Conservation (phyloP, 805 yeast genomes). For the Kluyveromyces dobzhanskii region DNA sequence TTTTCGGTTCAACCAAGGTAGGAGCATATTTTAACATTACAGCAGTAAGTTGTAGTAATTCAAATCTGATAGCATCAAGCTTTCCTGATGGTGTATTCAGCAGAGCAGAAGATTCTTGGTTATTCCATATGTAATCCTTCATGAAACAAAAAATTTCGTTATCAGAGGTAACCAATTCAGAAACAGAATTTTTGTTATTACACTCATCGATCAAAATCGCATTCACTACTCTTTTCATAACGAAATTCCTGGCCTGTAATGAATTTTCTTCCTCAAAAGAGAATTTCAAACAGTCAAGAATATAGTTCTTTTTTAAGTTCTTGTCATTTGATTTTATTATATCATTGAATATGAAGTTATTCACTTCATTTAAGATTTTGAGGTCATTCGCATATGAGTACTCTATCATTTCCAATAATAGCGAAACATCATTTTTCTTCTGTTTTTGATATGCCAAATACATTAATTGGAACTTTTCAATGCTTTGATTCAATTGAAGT, state of each 20-base stretch:
- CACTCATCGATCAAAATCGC: slow-evolving; percentile 60
- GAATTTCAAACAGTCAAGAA: slow-evolving; percentile 44
- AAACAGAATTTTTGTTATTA: slow-evolving; percentile 38
- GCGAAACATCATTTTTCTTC: slow-evolving; percentile 27
- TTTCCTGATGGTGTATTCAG: slow-evolving; percentile 48
- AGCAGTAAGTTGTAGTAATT: slow-evolving; percentile 74
- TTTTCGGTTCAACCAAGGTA: slow-evolving; percentile 43
- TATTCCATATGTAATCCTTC: slow-evolving; percentile 63
- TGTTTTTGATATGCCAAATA: slow-evolving; percentile 33
- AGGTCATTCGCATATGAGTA: slow-evolving; percentile 18
- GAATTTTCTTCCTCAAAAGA: slow-evolving; percentile 37
- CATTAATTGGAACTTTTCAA: slow-evolving; percentile 48
- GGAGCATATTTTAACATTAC: slow-evolving; percentile 65
- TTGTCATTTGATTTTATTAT: slow-evolving; percentile 46
- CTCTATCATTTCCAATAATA: slow-evolving; percentile 37
- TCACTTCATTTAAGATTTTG: slow-evolving; percentile 34
- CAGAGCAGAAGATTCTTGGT: slow-evolving; percentile 32
- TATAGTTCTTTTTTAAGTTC: slow-evolving; percentile 39
- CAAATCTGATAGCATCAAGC: slow-evolving; percentile 67
- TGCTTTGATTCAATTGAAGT: slow-evolving; percentile 64
- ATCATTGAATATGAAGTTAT: slow-evolving; percentile 47
- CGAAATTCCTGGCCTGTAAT: slow-evolving; percentile 48
- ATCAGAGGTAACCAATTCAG: slow-evolving; percentile 33
- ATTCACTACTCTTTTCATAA: slow-evolving; percentile 55
- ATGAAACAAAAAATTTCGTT: slow-evolving; percentile 22